Percentiles rank a stretch among this genome's conserved stretches.
Conservation (phyloP, 495 filamentous ascomycete genomes). For the Annulohypoxylon stygium region DNA sequence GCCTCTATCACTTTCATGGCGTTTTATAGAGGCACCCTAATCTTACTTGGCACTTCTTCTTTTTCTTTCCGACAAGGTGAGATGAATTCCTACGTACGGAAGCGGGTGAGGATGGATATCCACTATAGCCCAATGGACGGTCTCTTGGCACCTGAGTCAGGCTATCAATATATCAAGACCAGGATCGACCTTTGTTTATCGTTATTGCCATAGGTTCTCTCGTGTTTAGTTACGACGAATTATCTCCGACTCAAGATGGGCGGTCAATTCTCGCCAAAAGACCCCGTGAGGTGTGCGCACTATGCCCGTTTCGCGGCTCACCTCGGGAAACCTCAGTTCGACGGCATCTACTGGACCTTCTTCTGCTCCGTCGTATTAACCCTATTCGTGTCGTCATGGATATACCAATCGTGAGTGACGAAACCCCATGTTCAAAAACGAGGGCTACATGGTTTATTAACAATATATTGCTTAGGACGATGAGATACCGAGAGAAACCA, state of each 20-base stretch:
- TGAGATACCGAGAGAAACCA: slow-evolving; percentile 30
- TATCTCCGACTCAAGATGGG: slow-evolving; percentile 47
- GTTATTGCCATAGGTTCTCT: neutral
- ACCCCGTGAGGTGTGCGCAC: slow-evolving; percentile 55
- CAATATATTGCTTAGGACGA: slow-evolving; percentile 34
- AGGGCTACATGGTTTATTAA: neutral
- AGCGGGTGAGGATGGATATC: neutral
- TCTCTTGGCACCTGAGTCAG: slow-evolving; percentile 3
- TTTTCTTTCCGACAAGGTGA: neutral
- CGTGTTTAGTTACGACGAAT: neutral
- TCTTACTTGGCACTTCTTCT: slow-evolving; percentile 15
- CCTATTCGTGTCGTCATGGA: slow-evolving; percentile 56
- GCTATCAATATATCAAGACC: slow-evolving; percentile 15
- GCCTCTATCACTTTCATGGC: slow-evolving; percentile 19
- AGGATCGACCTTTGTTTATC: neutral
- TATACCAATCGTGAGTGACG: slow-evolving; percentile 57
- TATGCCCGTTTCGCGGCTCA: slow-evolving; percentile 61
- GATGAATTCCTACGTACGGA: neutral
- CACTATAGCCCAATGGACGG: neutral
- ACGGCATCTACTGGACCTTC: slow-evolving; percentile 62
- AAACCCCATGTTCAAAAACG: neutral
- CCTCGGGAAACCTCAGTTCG: slow-evolving; percentile 56
- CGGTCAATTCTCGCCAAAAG: slow-evolving; percentile 50
- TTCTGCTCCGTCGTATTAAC: slow-evolving; percentile 57
- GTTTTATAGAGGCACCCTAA: slow-evolving; percentile 7